These are phyloP conservation scores for Diaporthe batatas DNA, from an alignment of 2,329 filamentous ascomycete species.

Conservation along the genomic window DNA sequence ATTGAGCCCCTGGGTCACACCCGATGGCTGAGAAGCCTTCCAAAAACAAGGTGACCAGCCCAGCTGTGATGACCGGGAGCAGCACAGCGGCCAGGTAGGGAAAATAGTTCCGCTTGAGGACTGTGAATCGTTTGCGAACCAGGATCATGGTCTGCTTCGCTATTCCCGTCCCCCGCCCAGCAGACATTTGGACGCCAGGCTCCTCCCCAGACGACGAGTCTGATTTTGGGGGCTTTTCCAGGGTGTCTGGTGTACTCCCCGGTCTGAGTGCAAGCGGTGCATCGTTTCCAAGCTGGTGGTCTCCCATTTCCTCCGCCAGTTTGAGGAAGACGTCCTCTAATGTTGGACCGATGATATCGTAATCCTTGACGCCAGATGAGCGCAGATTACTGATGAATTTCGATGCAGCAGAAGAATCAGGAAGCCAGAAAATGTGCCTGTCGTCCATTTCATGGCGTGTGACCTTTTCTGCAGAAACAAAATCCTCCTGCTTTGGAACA, in stretches of 20 bases:
- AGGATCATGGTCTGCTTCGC: conserved; percentile 77
- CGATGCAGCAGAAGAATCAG: conserved; percentile 78
- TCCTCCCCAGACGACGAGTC: conserved; percentile 35
- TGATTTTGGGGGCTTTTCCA: conserved; percentile 25
- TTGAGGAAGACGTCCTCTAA: conserved; percentile 94
- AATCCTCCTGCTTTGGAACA: conserved; percentile 57
- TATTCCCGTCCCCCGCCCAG: conserved; percentile 37
- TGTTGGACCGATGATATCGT: conserved; percentile 88
- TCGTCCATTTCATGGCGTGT: conserved; percentile 25
- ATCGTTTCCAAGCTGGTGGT: conserved; percentile 51
- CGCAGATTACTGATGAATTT: conserved; percentile 79
- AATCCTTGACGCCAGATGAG: conserved; percentile 75
- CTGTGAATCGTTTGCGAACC: conserved; percentile 81
- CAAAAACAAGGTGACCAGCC: conserved; percentile 83
- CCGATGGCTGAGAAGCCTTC: conserved; percentile 62
- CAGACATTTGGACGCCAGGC: conserved; percentile 35
- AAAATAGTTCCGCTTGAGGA: conserved; percentile 83
- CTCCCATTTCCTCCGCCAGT: conserved; percentile 82
- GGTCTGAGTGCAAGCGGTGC: conserved; percentile 39
- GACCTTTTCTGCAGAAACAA: conserved; percentile 17
- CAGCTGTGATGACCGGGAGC: conserved; percentile 84
- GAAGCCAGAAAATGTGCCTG: conserved; percentile 78
- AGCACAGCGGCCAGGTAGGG: conserved; percentile 81
- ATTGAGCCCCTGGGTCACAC: conserved; percentile 65
- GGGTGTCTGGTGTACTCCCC: conserved; percentile 36